Evolutionary conservation across 2,329 filamentous ascomycete species (phyloP), one percentile per base, ranked within the genome.

Genomic region (Cladosporium sp.): DNA sequence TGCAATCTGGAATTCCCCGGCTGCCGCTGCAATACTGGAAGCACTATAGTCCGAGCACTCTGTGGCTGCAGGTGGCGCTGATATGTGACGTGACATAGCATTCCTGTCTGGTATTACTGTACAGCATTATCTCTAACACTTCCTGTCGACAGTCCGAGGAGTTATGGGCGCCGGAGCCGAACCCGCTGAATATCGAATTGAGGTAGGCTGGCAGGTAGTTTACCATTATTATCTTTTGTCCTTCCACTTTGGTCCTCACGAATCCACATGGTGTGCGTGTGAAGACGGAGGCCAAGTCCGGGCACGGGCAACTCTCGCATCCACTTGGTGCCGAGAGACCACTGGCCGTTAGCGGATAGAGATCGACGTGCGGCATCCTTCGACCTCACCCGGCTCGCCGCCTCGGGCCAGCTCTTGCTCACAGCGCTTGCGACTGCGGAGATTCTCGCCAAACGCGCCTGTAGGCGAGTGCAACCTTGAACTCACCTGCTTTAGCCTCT

Each of bases 401-500:
- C 52, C 52, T 28, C 59, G 60, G 49, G 32, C 60, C 32, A 41
- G 36, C 30, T 26, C n/a, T 12, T 18, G 58, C 28, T n/a, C 28
- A 26, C 26, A 14, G 44, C 58, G 58, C 18, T 60, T 26, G 32
- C 36, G 34, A 30, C 38, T 58, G 55, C 55, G 28, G 59, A 59
- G 32, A 5, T 18, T 59, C 24, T 62, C 34, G 49, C 18, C 24
- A 54, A 58, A 58, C 34, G 55, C n/a, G 28, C 15, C 10, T n/a
- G 41, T 55, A 55, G 60, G 49, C 44, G 30, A 54, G 54, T 63
- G 60, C 60, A 63, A 41, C 60, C 21, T 54, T 26, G 49, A 63
- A 63, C 47, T 54, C 34, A 41, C 24, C 47, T 52, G 32, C 15
- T n/a, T 26, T 63, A 63, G 60, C 28, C 32, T 63, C 60, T 63